Conservation (phyloP, 108 stramenopile genomes). For the Pinguiococcus pyrenoidosus region DNA sequence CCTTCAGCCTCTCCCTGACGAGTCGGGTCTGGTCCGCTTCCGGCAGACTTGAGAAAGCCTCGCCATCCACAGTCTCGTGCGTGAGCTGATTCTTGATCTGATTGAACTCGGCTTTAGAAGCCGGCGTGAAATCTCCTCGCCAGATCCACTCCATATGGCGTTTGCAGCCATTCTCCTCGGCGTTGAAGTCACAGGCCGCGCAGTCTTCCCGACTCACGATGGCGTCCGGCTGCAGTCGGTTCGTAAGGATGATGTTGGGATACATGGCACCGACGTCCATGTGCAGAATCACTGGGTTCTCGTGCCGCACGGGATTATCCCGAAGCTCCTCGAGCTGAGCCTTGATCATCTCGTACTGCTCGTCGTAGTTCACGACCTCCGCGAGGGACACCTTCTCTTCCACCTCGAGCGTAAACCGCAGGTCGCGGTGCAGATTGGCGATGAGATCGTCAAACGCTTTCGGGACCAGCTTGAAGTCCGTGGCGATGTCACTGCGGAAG, state of each 20-base stretch:
- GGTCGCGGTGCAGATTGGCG: slow-evolving; percentile 87
- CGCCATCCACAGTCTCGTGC: slow-evolving; percentile 51
- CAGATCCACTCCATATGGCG: slow-evolving; percentile 94
- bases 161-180: slow-evolving; percentile 81
- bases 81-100: slow-evolving; percentile 84
- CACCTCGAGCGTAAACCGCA: slow-evolving; percentile 89
- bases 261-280: slow-evolving; percentile 98
- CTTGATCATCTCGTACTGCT: slow-evolving; percentile 69
- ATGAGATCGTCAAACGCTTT: slow-evolving; percentile 82
- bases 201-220: slow-evolving; percentile 88
- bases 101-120: slow-evolving; percentile 50
- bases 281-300: slow-evolving; percentile 88
- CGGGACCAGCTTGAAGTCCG: slow-evolving; percentile 80
- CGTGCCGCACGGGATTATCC: slow-evolving; percentile 72
- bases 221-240: slow-evolving; percentile 80
- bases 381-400: slow-evolving; percentile 75
- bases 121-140: slow-evolving; percentile 54
- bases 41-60: slow-evolving; percentile 58
- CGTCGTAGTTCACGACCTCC: slow-evolving; percentile 86
- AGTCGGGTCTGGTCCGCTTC: slow-evolving; percentile 58
- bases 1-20: slow-evolving; percentile 66
- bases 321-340: slow-evolving; percentile 81
- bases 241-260: slow-evolving; percentile 98
- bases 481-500: slow-evolving; percentile 84
- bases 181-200: slow-evolving; percentile 94